Evolutionary conservation across 805 yeast species (phyloP), one percentile per base, ranked within the genome.

Genomic region (Kodamaea hsintzibuensis): DNA sequence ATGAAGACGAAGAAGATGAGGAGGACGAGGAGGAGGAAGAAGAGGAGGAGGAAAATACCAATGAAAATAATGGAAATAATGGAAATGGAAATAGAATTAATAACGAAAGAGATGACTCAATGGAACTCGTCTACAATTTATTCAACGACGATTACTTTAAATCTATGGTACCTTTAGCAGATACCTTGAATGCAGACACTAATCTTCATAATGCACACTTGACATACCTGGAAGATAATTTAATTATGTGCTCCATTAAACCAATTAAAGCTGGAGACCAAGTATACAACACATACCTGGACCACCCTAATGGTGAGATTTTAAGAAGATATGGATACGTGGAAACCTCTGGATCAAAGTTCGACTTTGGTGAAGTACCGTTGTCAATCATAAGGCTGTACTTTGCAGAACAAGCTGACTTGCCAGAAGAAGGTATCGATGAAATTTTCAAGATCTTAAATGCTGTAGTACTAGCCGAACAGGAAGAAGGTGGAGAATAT

Each of bases 131-230:
- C 17, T 9, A 37, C 33, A 35, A 30, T n/a, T n/a, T 9, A 17
- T 18, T 22, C 35, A 49, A 56, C 9, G 77, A 72, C 49, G 62
- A 77, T 2, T 82, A 75, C 55, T 72, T 79, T 58, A 92, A 92
- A 66, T 86, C 96, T 0, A 87, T 95, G 96, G 91, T 92, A 2
- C 97, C 98, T 0, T 73, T 91, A 46, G 98, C 98, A 0, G 99
- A 93, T 65, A 85, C 90, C 18, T 72, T 95, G 55, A 93, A 95
- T 65, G 90, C 97, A 1, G 95, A 92, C 64, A 88, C 96, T 1
- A 78, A 78, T 7, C 73, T 80, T 14, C 84, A 84, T 62, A 93
- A 93, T 67, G 97, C 97, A 7, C 80, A 84, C 54, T 71, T 91
- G 56, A 78, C 78, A 42, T 83, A 83, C 57, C 73, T 76, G 17